Evolutionary conservation across 306 rosid species (phyloP).

Genomic region (Cucurbita pepo): DNA sequence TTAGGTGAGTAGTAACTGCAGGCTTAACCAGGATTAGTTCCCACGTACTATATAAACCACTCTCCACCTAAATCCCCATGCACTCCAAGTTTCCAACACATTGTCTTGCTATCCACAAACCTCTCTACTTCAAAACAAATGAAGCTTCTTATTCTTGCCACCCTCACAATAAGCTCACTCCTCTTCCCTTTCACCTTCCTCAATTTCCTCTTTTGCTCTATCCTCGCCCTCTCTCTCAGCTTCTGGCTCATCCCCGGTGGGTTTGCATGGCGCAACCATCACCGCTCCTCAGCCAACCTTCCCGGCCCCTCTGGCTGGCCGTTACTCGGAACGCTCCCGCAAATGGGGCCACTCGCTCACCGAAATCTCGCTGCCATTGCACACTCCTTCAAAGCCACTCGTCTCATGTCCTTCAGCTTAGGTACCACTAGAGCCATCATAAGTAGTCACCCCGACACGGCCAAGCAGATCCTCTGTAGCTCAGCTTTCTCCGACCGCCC

Average conservation of each 20-base stretch:
- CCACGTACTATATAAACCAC: slow-evolving; percentile 2
- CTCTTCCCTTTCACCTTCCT: slow-evolving; percentile 4
- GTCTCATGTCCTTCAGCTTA: slow-evolving; percentile 60
- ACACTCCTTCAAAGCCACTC: slow-evolving; percentile 21
- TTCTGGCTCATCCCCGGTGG: slow-evolving; percentile 63
- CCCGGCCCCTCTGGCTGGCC: slow-evolving; percentile 74
- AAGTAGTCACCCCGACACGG: slow-evolving; percentile 78
- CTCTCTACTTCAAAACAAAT: slow-evolving; percentile 2
- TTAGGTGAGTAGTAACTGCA: background rate
- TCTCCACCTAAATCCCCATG: background rate
- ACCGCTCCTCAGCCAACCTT: background rate
- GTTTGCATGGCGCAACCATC: slow-evolving; percentile 56
- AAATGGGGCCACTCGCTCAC: slow-evolving; percentile 53
- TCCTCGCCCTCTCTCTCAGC: slow-evolving; percentile 23
- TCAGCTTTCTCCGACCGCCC: slow-evolving; percentile 70
- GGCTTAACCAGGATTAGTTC: background rate
- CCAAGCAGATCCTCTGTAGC: slow-evolving; percentile 48
- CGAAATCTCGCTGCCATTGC: slow-evolving; percentile 43
- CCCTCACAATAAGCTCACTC: slow-evolving; percentile 9
- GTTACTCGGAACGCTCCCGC: slow-evolving; percentile 43
- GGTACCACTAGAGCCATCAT: slow-evolving; percentile 55
- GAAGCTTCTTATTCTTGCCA: slow-evolving; percentile 18
- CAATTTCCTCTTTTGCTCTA: slow-evolving; percentile 18
- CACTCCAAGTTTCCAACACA: background rate
- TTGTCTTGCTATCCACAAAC: background rate